Base-by-base conservation (phyloP, 225 moss, liverwort and hornwort genomes). In the Physcomitrellopsis africana region DNA sequence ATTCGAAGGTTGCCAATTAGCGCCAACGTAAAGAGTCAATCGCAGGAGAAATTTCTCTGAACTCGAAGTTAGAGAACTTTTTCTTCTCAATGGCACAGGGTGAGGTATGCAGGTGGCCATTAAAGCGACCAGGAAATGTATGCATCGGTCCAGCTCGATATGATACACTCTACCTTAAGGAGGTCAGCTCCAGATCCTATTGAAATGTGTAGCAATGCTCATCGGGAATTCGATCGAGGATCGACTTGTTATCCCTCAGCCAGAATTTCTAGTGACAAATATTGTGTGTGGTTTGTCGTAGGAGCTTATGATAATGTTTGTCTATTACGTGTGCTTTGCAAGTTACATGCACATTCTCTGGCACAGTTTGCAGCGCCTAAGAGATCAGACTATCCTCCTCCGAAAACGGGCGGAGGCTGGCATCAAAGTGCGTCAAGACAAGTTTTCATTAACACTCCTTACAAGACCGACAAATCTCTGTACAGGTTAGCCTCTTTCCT, bases 341-440 rank as follows among this genome's bases (percentile, higher is more conserved):
- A 32, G 15, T 47, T 19, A 47, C 24, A 19, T 61, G 57, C 12
- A 58, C 1, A 9, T 29, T 58, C 17, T 48, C 45, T 84, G 17
- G 11, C 47, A 20, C 80, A 84, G 70, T 84, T 73, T 3, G 17
- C 20, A 58, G 52, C 82, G 76, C 71, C 81, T 20, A 61, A 49
- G 45, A 73, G 45, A 72, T 72, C 63, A 62, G 84, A 87, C 49
- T 79, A 79, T 68, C 49, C 72, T 20, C 17, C 0, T 24, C 76
- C 84, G 4, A 81, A 72, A 55, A 84, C 79, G 11, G 87, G 87
- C 12, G 81, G 87, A 62, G 84, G 84, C 44, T 87, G 84, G 87
- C 81, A 79, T 71, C 70, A 68, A 49, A 79, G 81, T 74, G 58
- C 81, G 24, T 74, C 81, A 27, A 81, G 45, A 76, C 79, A 76